Percentiles rank a stretch among this genome's conserved stretches.
phyloP scores from a whole-genome alignment of 2,329 filamentous ascomycete species.

The Neurospora crassa region DNA sequence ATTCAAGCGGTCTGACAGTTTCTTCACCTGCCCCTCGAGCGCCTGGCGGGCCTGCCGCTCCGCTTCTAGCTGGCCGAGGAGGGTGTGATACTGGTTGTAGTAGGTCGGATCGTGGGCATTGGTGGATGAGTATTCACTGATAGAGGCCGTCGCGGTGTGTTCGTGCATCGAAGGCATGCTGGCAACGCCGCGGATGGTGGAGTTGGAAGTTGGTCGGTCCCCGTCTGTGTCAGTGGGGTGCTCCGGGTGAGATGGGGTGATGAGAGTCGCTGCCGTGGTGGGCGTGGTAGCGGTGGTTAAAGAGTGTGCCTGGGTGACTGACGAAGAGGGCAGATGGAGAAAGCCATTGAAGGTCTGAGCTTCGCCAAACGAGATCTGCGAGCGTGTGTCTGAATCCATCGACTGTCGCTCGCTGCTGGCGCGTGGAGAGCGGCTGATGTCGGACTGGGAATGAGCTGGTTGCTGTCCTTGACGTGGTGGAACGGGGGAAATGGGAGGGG shows the following conservation, averaged over 20 bases:
- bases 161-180: slow-evolving; percentile 33
- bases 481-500: slow-evolving; percentile 17
- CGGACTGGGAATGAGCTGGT: slow-evolving; percentile 18
- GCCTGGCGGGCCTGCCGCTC: slow-evolving; percentile 46
- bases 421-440: slow-evolving; percentile 19
- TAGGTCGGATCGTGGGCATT: slow-evolving; percentile 22
- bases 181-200: slow-evolving; percentile 37
- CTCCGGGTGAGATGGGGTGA: background rate
- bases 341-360: slow-evolving; percentile 35
- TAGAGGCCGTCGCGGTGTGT: slow-evolving; percentile 27
- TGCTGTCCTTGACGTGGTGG: slow-evolving; percentile 15
- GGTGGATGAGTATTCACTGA: slow-evolving; percentile 24
- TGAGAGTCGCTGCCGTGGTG: background rate
- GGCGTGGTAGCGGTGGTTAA: slow-evolving; percentile 13
- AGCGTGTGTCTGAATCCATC: slow-evolving; percentile 24
- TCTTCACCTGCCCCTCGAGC: slow-evolving; percentile 47
- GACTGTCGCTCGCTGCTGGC: slow-evolving; percentile 31
- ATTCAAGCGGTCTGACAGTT: slow-evolving; percentile 40
- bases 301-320: slow-evolving; percentile 20
- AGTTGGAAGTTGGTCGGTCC: slow-evolving; percentile 32
- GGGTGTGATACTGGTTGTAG: slow-evolving; percentile 38
- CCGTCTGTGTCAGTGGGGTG: background rate
- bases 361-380: slow-evolving; percentile 36
- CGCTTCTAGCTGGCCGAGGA: slow-evolving; percentile 43
- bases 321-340: slow-evolving; percentile 27